Base-by-base conservation (phyloP, 305 asterid genomes). In the Fraxinus paxiana region DNA sequence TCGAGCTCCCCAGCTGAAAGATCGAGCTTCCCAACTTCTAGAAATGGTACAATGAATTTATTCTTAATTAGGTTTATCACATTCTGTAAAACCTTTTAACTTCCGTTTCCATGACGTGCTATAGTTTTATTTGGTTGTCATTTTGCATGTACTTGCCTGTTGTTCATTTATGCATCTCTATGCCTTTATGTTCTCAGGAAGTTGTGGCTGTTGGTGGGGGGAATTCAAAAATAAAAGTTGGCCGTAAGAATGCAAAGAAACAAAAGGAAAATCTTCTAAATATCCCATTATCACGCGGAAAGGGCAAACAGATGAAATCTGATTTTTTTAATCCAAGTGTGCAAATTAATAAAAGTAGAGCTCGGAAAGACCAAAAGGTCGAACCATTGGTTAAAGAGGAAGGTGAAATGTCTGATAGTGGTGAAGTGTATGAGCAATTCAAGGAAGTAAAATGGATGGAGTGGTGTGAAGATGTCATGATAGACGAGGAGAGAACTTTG, bases 391-490 rank as follows among this genome's bases (percentile, higher is more conserved):
- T 92, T 78, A 96, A 96, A 91, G 99, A 96, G 90, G 99, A 96
- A 87, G 99, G 99, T 80, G 99, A 96, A 87, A 96, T 96, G 98
- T 96, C 99, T 65, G 98, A 91, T 76, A 89, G 86, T 82, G 99
- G 92, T 71, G 99, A 90, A 88, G 96, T 96, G 37, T 96, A 92
- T 51, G 97, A 93, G 90, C 97, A 93, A 87, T 96, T 96, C 88
- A 96, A 94, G 89, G 99, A 93, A 90, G 98, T 91, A 51, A 96
- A 96, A 85, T 94, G 98, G 99, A 91, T 84, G 92, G 98, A 96
- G 86, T 96, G 99, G 99, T 96, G 98, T 82, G 93, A 92, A 86
- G 99, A 96, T 88, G 97, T 96, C 86, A 90, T 96, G 98, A 46
- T 81, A 15, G 90, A 87, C 69, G 98, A 94, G 85, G 93, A 88